A percentile compares a stretch with the other conserved stretches of the same genome.
These are phyloP conservation scores for Rostrohypoxylon terebratum DNA, from an alignment of 495 filamentous ascomycete genomes.

Conservation along the genomic window DNA sequence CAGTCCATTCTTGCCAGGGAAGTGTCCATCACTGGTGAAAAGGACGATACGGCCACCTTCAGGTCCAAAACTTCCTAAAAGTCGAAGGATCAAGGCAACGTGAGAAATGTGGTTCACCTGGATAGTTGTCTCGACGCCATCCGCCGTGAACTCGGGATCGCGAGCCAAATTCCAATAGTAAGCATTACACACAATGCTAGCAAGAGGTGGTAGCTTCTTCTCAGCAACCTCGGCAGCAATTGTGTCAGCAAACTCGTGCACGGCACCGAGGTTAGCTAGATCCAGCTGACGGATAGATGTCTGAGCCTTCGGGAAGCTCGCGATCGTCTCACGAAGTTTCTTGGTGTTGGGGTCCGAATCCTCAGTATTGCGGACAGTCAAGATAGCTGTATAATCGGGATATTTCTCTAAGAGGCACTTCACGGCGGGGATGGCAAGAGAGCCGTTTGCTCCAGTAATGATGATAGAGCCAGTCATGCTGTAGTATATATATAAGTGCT, in stretches of 20 bases:
- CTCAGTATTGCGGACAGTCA: conserved; percentile 58
- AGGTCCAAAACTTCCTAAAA: conserved; percentile 57
- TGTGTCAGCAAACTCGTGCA: conserved; percentile 53
- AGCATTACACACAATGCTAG: conserved; percentile 60
- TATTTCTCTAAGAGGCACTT: conserved; percentile 54
- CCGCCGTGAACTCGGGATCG: conserved; percentile 53
- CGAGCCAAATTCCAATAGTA: conserved; percentile 56
- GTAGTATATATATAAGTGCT: conserved; percentile 11
- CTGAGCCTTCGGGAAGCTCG: conserved; percentile 49
- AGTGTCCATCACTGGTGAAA: conserved; percentile 56
- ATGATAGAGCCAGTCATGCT: conserved; percentile 55
- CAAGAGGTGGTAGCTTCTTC: conserved; percentile 53
- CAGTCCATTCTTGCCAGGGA: conserved; percentile 56
- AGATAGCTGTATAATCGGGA: conserved; percentile 52
- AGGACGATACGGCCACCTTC: conserved; percentile 56
- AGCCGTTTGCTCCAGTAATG: conserved; percentile 64
- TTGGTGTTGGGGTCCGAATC: conserved; percentile 58
- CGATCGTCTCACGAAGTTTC: conserved; percentile 52
- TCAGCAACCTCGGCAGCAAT: conserved; percentile 45
- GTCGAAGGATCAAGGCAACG: conserved; percentile 56
- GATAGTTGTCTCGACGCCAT: conserved; percentile 59
- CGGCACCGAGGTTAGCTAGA: conserved; percentile 52
- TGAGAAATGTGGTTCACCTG: conserved; percentile 61
- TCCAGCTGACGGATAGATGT: conserved; percentile 56
- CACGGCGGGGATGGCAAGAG: conserved; percentile 59